Conservation (phyloP, 768 basidiomycete genomes). For the Podaxis sp. region DNA sequence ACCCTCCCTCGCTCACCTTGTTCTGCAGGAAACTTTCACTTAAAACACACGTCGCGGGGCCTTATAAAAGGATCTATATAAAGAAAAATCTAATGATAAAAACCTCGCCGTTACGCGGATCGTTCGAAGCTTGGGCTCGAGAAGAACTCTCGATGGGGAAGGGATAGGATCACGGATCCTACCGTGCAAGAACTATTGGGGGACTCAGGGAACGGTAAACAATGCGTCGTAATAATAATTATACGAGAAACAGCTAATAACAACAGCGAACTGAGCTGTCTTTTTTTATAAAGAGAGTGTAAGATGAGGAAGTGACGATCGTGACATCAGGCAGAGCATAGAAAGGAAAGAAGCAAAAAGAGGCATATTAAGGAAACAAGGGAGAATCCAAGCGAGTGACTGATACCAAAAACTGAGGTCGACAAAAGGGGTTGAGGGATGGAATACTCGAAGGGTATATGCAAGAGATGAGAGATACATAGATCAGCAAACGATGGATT, state of each 20-base stretch:
- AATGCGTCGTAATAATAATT: constrained; percentile 26
- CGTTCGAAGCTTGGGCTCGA: no score
- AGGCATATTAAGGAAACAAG: constrained; percentile 20
- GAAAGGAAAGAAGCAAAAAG: constrained; percentile 31
- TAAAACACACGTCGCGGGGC: no score
- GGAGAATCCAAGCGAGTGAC: constrained; percentile 61
- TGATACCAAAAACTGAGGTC: constrained; percentile 24
- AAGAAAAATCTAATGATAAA: no score
- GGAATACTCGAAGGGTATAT: constrained; percentile 48
- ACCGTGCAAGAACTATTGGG: background rate
- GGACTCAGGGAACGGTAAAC: constrained; percentile 19
- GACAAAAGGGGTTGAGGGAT: constrained; percentile 25
- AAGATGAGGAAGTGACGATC: constrained; percentile 26
- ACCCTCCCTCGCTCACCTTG: no score
- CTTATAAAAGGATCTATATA: no score
- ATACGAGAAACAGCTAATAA: constrained; percentile 24
- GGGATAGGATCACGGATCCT: no score
- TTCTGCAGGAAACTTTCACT: no score
- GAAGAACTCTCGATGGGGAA: no score
- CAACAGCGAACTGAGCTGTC: constrained; percentile 7
- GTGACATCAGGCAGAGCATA: constrained; percentile 26
- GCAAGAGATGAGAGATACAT: constrained; percentile 36
- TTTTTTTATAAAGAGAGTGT: constrained; percentile 26
- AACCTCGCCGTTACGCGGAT: no score
- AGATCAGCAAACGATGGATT: constrained; percentile 21